Conservation (phyloP, 257 asterid species). For the Plantago elongata region DNA sequence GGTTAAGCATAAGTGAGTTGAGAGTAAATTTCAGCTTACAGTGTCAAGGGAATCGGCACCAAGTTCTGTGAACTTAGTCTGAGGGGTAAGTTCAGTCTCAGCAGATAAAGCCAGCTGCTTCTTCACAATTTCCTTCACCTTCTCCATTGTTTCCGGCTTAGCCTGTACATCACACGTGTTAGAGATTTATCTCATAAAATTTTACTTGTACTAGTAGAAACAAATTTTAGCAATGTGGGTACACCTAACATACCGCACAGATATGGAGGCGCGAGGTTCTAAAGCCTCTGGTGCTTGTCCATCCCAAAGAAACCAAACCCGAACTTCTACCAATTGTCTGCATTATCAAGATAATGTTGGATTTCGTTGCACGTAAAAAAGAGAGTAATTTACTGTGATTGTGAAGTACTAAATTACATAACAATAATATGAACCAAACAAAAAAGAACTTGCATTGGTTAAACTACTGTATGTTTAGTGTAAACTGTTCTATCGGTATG, state of each 20-base stretch:
- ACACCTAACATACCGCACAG: constrained; percentile 34
- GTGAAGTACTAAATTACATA: too few species aligned
- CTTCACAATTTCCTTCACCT: constrained; percentile 55
- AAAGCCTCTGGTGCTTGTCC: constrained; percentile 31
- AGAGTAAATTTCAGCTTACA: constrained; percentile 21
- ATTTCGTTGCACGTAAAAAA: neutral
- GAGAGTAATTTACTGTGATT: too few species aligned
- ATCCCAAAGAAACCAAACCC: constrained; percentile 35
- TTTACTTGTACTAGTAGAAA: neutral
- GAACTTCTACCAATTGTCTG: constrained; percentile 31
- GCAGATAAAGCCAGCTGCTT: constrained; percentile 59
- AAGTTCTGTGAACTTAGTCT: constrained; percentile 47
- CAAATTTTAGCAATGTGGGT: neutral
- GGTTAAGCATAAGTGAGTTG: too few species aligned
- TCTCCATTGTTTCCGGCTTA: constrained; percentile 63
- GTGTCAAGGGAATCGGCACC: constrained; percentile 91
- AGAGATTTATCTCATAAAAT: neutral
- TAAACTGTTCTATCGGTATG: too few species aligned
- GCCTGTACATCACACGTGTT: constrained; percentile 29
- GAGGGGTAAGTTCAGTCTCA: constrained; percentile 44
- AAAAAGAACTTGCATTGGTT: too few species aligned
- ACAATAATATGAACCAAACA: too few species aligned
- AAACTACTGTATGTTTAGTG: too few species aligned
- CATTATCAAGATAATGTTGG: constrained; percentile 1
- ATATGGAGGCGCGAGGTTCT: constrained; percentile 40